These are phyloP conservation scores for Tricholoma matsutake DNA, from an alignment of 768 basidiomycete species.

Conservation along the genomic window DNA sequence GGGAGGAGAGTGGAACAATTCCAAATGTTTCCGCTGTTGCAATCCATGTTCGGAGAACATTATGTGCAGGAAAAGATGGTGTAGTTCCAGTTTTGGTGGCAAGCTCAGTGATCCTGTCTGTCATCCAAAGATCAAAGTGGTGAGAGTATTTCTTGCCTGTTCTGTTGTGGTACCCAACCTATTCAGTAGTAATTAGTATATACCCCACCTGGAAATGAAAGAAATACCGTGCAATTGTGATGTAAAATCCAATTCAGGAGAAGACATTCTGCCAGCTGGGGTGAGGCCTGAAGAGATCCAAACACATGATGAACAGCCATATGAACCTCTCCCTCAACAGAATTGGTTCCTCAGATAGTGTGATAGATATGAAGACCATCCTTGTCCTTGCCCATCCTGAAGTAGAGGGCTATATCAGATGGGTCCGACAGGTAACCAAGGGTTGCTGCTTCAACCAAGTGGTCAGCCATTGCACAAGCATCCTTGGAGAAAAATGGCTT, in stretches of 20 bases:
- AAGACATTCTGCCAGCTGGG: slow-evolving; percentile 14
- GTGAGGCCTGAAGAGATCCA: slow-evolving; percentile 21
- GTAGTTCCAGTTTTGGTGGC: background rate
- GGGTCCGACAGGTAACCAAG: slow-evolving; percentile 19
- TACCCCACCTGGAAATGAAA: background rate
- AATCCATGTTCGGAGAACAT: background rate
- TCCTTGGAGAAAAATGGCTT: background rate
- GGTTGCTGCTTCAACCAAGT: slow-evolving; percentile 11
- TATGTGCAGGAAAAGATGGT: background rate
- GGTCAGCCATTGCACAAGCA: slow-evolving; percentile 6
- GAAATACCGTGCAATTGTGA: background rate
- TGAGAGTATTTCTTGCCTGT: background rate
- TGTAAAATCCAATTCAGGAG: background rate
- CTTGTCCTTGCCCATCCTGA: slow-evolving; percentile 9
- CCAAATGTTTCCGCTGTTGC: background rate
- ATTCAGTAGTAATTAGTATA: background rate
- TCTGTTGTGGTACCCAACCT: background rate
- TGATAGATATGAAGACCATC: slow-evolving; percentile 15
- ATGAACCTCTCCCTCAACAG: slow-evolving; percentile 23
- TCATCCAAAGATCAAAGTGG: background rate
- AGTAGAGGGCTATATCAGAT: slow-evolving; percentile 13
- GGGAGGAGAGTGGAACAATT: slow-evolving; percentile 1
- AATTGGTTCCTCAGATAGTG: slow-evolving; percentile 19
- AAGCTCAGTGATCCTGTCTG: background rate
- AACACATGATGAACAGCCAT: slow-evolving; percentile 16